A percentile compares a stretch with the other conserved stretches of the same genome.
Conservation (phyloP, 768 basidiomycete species). For the Clitopilus passeckerianus region DNA sequence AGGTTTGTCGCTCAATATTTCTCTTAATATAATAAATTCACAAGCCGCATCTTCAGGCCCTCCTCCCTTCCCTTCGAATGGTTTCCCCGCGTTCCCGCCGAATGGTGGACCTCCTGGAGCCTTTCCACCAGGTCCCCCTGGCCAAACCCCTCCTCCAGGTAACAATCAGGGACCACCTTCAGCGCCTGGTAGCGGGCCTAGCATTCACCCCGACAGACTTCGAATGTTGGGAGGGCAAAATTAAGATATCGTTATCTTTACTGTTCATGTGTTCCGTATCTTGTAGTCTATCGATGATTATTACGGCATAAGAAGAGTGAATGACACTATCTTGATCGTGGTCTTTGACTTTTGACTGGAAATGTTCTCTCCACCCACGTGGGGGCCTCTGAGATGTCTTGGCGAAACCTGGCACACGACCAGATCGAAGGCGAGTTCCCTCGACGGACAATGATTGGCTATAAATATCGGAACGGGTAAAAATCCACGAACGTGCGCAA, state of each 20-base stretch:
- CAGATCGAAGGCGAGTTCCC: not conserved
- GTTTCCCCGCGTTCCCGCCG: slow-evolving; percentile 46
- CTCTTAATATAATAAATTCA: not conserved
- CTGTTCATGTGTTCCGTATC: not conserved
- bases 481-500: slow-evolving; percentile 11
- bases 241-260: slow-evolving; percentile 10
- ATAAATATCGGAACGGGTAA: not conserved
- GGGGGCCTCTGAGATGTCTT: not conserved
- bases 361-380: not conserved
- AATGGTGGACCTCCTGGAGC: slow-evolving; percentile 36
- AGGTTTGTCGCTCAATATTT: slow-evolving; percentile 21
- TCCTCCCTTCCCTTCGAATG: slow-evolving; percentile 4
- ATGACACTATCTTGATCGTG: too few species aligned
- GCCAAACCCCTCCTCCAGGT: slow-evolving; percentile 28
- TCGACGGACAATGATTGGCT: not conserved
- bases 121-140: slow-evolving; percentile 30
- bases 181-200: slow-evolving; percentile 40
- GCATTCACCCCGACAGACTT: slow-evolving; percentile 81
- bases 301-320: not conserved
- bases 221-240: slow-evolving; percentile 60
- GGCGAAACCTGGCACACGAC: not conserved
- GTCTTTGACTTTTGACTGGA: not conserved
- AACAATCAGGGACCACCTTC: slow-evolving; percentile 19
- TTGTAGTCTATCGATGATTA: not conserved
- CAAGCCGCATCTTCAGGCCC: slow-evolving; percentile 22